phyloP scores from a whole-genome alignment of 257 asterid genomes.

The Solanum tarapatanum region DNA sequence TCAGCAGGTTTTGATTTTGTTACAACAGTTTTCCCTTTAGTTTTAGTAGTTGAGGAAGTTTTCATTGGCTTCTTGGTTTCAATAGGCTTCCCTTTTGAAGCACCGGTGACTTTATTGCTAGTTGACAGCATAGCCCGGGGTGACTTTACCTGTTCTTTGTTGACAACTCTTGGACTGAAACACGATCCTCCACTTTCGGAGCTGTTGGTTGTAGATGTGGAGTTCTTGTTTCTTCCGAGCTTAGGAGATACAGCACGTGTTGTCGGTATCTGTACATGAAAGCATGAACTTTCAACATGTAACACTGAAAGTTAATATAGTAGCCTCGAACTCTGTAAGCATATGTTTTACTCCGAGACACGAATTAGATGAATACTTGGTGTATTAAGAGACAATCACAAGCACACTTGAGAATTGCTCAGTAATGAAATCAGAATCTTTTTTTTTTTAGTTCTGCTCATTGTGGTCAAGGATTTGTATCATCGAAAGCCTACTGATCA shows the following conservation, averaged over 20 bases:
- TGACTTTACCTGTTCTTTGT: conserved; percentile 20
- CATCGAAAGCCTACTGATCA: neutral
- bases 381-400: neutral
- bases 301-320: neutral
- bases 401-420: neutral
- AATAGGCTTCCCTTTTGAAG: conserved; percentile 2
- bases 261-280: conserved; percentile 43
- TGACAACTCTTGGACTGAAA: conserved; percentile 25
- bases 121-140: conserved; percentile 19
- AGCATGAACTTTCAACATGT: neutral
- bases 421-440: neutral
- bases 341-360: neutral
- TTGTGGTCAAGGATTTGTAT: neutral
- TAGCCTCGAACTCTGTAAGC: neutral
- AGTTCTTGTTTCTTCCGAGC: conserved; percentile 57
- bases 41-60: conserved; percentile 22
- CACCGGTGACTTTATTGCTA: conserved; percentile 7
- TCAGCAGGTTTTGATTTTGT: conserved; percentile 22
- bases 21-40: conserved; percentile 11
- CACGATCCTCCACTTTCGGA: conserved; percentile 27
- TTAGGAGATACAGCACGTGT: conserved; percentile 81
- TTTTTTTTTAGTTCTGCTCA: neutral
- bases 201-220: conserved; percentile 11
- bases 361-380: neutral
- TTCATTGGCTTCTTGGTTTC: conserved; percentile 14